A percentile compares a stretch with the other conserved stretches of the same genome.
phyloP scores from a whole-genome alignment of 257 asterid genomes.

The Nicotiana tomentosiformis region DNA sequence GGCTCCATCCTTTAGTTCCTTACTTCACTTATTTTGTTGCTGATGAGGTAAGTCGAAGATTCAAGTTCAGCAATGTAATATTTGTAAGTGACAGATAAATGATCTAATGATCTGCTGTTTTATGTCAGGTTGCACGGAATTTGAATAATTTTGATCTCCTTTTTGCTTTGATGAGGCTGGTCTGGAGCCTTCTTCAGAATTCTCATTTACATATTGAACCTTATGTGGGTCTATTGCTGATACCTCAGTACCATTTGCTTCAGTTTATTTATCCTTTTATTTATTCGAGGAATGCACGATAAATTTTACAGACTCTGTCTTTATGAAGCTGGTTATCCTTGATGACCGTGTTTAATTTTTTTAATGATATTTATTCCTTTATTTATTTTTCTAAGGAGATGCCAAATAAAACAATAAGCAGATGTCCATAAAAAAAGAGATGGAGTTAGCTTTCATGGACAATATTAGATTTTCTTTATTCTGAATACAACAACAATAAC shows the following conservation, averaged over 20 bases:
- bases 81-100: slow-evolving; percentile 1
- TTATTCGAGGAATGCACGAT: neutral
- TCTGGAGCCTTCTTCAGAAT: slow-evolving; percentile 91
- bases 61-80: slow-evolving; percentile 4
- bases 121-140: slow-evolving; percentile 78
- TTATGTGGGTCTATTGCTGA: slow-evolving; percentile 52
- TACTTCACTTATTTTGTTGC: slow-evolving; percentile 87
- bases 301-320: neutral
- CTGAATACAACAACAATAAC: neutral
- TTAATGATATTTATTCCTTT: neutral
- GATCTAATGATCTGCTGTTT: slow-evolving; percentile 12
- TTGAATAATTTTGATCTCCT: slow-evolving; percentile 66
- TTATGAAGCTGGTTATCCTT: neutral
- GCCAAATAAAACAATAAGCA: neutral
- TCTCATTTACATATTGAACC: slow-evolving; percentile 92
- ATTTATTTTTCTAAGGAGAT: neutral
- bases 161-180: slow-evolving; percentile 93
- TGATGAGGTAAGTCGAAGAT: slow-evolving; percentile 60
- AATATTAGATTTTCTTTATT: neutral
- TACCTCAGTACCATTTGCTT: neutral
- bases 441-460: neutral
- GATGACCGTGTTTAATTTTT: neutral
- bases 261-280: neutral
- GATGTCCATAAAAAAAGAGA: neutral
- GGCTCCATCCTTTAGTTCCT: slow-evolving; percentile 96